A percentile compares a stretch with the other conserved stretches of the same genome.
Conservation (phyloP, 2,329 filamentous ascomycete genomes). For the Fusarium papillatum region DNA sequence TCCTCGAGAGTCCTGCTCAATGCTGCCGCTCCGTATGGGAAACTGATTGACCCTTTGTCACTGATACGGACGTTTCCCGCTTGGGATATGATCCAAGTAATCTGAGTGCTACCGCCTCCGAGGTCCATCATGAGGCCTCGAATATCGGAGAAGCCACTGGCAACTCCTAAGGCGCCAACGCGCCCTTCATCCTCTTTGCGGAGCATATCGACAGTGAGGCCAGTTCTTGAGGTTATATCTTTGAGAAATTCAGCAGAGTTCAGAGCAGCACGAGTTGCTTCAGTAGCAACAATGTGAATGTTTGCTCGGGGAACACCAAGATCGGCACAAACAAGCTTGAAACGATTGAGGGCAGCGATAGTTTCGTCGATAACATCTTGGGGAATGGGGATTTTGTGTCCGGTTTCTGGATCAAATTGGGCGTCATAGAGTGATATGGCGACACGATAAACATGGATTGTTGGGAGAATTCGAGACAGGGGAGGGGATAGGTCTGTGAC, state of each 20-base stretch:
- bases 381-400: constrained; percentile 18
- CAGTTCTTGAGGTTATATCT: constrained; percentile 67
- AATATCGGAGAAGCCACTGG: constrained; percentile 71
- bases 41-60: constrained; percentile 69
- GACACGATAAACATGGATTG: constrained; percentile 29
- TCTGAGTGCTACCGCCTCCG: constrained; percentile 78
- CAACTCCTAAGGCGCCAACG: constrained; percentile 77
- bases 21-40: constrained; percentile 80
- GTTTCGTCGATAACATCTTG: constrained; percentile 15
- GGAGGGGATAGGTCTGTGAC: constrained; percentile 30
- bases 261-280: constrained; percentile 47
- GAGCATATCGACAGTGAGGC: constrained; percentile 72
- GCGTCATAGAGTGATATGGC: constrained; percentile 33
- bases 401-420: constrained; percentile 27
- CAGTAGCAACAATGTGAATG: constrained; percentile 49
- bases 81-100: constrained; percentile 73
- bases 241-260: constrained; percentile 46
- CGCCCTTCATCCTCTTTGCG: constrained; percentile 77
- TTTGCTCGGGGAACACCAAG: constrained; percentile 40
- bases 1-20: constrained; percentile 68
- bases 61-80: constrained; percentile 65
- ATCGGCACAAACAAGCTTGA: constrained; percentile 46
- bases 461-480: constrained; percentile 28
- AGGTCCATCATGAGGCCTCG: constrained; percentile 80
- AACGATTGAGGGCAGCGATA: constrained; percentile 41